Base-by-base conservation (phyloP, 2,329 filamentous ascomycete genomes). In the Paecilomyces sp. region DNA sequence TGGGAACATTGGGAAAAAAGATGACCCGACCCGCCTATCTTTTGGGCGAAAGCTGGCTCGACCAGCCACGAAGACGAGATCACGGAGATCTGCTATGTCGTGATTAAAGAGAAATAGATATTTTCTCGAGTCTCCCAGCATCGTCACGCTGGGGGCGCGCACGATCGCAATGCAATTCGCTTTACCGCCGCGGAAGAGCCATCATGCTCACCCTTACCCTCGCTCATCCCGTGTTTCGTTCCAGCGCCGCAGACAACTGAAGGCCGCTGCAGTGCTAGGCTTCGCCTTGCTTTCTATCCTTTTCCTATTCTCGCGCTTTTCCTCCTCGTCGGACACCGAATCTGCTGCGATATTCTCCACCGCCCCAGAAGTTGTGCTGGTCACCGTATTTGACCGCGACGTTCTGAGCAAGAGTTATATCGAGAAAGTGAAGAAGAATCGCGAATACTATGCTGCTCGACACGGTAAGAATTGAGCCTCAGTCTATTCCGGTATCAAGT, bases 181-280 rank as follows among this genome's bases (percentile, higher is more conserved):
- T 64, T 87, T 95, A 68, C 92, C 92, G 58, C 85, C 91, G 69
- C 88, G 92, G 75, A 96, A 93, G 78, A 86, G 84, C 70, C 93
- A 90, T 65, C 86, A 88, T 71, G 85, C 89, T 65, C 85, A 87
- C 65, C 87, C 88, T 31, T 93, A 90, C 76, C 82, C 64, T 78
- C 85, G 69, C 77, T 69, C 75, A 25, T 71, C 75, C 55, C 67
- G 67, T 60, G 62, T 76, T 28, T 71, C 74, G 31, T 65, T 68
- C 51, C 69, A 77, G 63, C 84, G 89, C 63, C 83, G 85, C 66
- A 85, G 82, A 69, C 85, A 88, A 65, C 70, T 88, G 58, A 86
- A 86, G 72, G 76, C 83, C 2, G 70, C 87, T 58, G 81, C 82
- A 0, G 67, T 90, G 2, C 67, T 83, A 6, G 77, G 80, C 1